These are phyloP conservation scores for Linum lewisii DNA, from an alignment of 345 rosid genomes.

Conservation along the genomic window DNA sequence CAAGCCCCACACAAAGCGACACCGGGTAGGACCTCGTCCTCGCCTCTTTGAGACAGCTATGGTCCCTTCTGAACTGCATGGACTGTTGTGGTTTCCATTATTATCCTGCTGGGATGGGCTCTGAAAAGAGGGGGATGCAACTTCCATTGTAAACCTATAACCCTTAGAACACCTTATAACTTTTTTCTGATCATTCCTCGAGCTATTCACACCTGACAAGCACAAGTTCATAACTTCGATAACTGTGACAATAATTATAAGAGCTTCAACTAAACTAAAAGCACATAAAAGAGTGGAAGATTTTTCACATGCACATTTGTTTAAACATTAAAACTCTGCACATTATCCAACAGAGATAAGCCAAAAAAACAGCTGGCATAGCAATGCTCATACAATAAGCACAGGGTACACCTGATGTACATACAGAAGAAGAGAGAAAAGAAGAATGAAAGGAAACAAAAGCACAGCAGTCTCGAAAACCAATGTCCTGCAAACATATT, in stretches of 20 bases:
- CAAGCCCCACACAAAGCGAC: constrained; percentile 18
- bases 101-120: constrained; percentile 11
- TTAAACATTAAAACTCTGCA: not conserved
- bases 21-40: constrained; percentile 22
- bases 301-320: not conserved
- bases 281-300: not conserved
- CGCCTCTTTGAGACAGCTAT: constrained; percentile 8
- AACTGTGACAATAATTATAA: too few species aligned
- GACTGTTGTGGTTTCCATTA: not conserved
- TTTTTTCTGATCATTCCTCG: constrained; percentile 9
- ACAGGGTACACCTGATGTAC: too few species aligned
- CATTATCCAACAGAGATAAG: not conserved
- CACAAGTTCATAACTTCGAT: constrained; percentile 10
- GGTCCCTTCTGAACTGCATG: not conserved
- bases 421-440: too few species aligned
- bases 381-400: too few species aligned
- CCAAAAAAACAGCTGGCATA: not conserved
- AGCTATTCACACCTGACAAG: constrained; percentile 1
- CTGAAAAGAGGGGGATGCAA: not conserved
- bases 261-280: not conserved
- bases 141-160: not conserved
- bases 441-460: too few species aligned
- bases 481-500: too few species aligned
- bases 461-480: too few species aligned
- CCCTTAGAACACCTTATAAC: constrained; percentile 5